Base-by-base conservation (phyloP, 306 rosid genomes). In the Begonia peltatifolia region DNA sequence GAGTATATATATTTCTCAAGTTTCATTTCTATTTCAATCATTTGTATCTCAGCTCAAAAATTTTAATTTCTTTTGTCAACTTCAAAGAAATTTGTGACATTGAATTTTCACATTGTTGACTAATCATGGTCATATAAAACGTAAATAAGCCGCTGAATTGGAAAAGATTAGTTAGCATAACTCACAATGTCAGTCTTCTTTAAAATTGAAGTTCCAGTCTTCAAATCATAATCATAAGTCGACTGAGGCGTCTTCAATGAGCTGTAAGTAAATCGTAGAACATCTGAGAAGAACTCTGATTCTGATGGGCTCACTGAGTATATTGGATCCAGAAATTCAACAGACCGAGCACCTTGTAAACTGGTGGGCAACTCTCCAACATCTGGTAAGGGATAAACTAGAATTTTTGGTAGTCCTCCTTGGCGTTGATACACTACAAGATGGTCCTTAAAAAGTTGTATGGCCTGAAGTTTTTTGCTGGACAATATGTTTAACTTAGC, bases 181-280 rank as follows among this genome's bases (percentile, higher is more conserved):
- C 97, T 82, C 67, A 89, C 97, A 1, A 76, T 38, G 61, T 82
- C 78, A 61, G 73, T 78, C 84, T 80, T 89, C 82, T 89, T 89
- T 76, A 80, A 62, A 55, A 80, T 81, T 51, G 90, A 78, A 72
- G 57, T 35, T 22, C 76, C 80, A 3, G 78, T 55, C 65, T 74
- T 76, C 97, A 89, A 82, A 60, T 89, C 97, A 71, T 84, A 84
- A 69, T 89, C 94, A 62, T 84, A 89, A 15, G 74, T 79, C 48
- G 97, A 78, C 46, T 13, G 61, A 56, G 97, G 97, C 17, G 94
- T 85, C 79, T 64, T 89, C 87, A 85, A 42, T 55, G 95, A 89
- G 76, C 95, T 80, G 63, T 85, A 85, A 13, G 79, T 47, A 72
- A 71, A 85, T 60, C 94, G 80, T 60, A 84, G 71, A 72, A 89